Base-by-base conservation (phyloP, 1,139 yeast genomes). In the Saccharomyces pastorianus region DNA sequence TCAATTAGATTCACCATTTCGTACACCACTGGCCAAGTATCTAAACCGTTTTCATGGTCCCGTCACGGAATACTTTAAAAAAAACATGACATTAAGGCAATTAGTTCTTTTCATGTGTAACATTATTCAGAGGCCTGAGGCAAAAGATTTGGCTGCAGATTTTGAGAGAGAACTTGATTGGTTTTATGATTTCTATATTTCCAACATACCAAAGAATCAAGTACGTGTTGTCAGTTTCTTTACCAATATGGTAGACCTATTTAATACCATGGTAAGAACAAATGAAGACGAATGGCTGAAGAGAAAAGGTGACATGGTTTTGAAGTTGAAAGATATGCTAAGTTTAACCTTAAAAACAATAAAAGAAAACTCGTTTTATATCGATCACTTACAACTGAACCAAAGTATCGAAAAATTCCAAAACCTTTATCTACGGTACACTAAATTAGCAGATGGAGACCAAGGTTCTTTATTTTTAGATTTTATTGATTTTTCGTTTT, bases 1-100 rank as follows among this genome's bases (percentile, higher is more conserved):
- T 47, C 90, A 88, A 61, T 88, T 88, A 56, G 78, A 77, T 52
- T 89, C 97, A 1, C 99, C 99, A 4, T 90, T 95, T 73, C 78
- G 99, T 61, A 79, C 76, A n/a, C 98, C 99, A 3, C 81, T 93
- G 52, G 93, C 96, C 4, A 87, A 86, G 66, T 95, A 88, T 65
- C 75, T 93, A 71, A 84, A 90, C 68, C 76, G 96, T 57, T 93
- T 91, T 70, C 82, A 95, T 2, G 81, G 78, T 32, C 88, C 91
- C 59, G 81, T 95, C 2, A 76, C 84, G 57, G 82, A 81, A 46
- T 89, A 84, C 66, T 90, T 88, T 71, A 73, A 80, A 49, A 80
- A 80, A 23, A 85, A 86, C 62, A 78, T 86, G 67, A 79, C 82
- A 48, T 83, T 83, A 55, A 77, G 96, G 56, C 81, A 82, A 51